Evolutionary conservation across 2,329 filamentous ascomycete species (phyloP).

Genomic region (Salinomyces thailandicus): DNA sequence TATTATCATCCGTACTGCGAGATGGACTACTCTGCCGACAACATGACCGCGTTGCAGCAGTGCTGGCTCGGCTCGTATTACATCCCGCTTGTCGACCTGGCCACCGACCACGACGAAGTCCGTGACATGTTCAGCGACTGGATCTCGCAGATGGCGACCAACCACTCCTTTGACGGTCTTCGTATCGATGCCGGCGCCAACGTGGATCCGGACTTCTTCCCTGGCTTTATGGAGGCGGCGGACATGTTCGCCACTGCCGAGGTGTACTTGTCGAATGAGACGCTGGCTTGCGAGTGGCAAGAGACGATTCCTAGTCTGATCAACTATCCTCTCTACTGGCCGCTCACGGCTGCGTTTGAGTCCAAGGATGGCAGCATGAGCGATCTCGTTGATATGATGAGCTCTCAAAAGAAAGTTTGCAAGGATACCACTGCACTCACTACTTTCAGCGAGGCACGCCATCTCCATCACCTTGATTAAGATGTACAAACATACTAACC

Average conservation of each 20-base stretch:
- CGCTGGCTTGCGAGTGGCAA: constrained; percentile 26
- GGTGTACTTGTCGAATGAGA: constrained; percentile 24
- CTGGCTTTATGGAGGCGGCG: constrained; percentile 24
- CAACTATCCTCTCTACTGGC: constrained; percentile 31
- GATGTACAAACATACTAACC: not conserved
- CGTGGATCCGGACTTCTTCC: constrained; percentile 29
- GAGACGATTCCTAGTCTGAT: constrained; percentile 27
- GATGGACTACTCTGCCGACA: constrained; percentile 37
- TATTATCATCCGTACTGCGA: constrained; percentile 53
- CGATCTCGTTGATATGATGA: constrained; percentile 26
- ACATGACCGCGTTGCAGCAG: constrained; percentile 25
- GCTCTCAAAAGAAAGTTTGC: constrained; percentile 25
- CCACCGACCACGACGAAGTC: constrained; percentile 34
- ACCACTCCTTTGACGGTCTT: constrained; percentile 34
- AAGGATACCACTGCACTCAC: constrained; percentile 29
- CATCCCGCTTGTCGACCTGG: constrained; percentile 39
- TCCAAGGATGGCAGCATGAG: constrained; percentile 26
- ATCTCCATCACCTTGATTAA: not conserved
- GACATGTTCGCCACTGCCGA: constrained; percentile 31
- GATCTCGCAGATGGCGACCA: constrained; percentile 31
- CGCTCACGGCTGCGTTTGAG: constrained; percentile 28
- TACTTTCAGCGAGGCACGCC: constrained; percentile 27
- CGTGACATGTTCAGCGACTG: constrained; percentile 32
- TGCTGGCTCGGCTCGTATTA: constrained; percentile 44
- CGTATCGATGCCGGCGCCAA: constrained; percentile 32